phyloP scores from a whole-genome alignment of 148 eudicot genomes.

The Spergularia bocconei region DNA sequence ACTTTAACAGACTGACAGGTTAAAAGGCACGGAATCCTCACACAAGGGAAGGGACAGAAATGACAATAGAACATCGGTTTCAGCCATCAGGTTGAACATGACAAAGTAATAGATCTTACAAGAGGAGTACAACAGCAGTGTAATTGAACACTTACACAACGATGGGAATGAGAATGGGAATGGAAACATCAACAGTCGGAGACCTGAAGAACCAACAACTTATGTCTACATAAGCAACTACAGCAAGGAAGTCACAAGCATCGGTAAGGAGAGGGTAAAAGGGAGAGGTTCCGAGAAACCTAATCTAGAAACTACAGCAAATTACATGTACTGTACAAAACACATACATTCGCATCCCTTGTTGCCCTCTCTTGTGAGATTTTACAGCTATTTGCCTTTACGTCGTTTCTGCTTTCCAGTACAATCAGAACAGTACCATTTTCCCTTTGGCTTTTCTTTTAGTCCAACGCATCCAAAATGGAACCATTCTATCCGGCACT shows the following conservation, averaged over 20 bases:
- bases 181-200: not conserved
- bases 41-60: not conserved
- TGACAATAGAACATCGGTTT: not conserved
- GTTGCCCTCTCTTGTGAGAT: not conserved
- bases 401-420: slow-evolving; percentile 56
- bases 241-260: not conserved
- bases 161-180: too few relatives aligned
- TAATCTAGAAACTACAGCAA: slow-evolving; percentile 4
- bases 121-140: not conserved
- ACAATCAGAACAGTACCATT: slow-evolving; percentile 88
- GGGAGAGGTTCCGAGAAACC: not conserved
- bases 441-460: slow-evolving; percentile 74
- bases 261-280: not conserved
- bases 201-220: not conserved
- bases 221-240: not conserved
- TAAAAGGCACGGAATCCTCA: not conserved
- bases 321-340: slow-evolving; percentile 2
- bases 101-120: not conserved
- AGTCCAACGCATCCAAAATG: slow-evolving; percentile 51
- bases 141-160: not conserved
- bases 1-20: not conserved
- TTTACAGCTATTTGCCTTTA: slow-evolving; percentile 43
- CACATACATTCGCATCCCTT: slow-evolving; percentile 6
- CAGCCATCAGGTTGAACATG: not conserved
- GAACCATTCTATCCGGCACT: slow-evolving; percentile 55